Conservation (phyloP, 768 basidiomycete species). For the Trametes coccinea region DNA sequence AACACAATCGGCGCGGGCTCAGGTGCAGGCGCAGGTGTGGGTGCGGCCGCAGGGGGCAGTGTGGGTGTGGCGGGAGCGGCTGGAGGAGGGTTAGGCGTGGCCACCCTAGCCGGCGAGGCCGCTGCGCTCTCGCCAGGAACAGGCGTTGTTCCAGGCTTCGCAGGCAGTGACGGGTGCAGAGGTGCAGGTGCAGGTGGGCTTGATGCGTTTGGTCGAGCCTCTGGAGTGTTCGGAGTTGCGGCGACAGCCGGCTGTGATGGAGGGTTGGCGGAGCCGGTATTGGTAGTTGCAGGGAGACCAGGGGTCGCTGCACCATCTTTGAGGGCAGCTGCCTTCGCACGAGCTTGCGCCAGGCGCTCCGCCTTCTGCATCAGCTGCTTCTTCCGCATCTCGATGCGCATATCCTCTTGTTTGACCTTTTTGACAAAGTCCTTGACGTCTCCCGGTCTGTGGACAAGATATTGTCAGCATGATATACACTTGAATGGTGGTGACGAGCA, state of each 20-base stretch:
- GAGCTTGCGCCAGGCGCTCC: slow-evolving; percentile 40
- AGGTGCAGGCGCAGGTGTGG: slow-evolving; percentile 18
- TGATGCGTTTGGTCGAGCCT: slow-evolving; percentile 29
- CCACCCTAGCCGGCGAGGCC: slow-evolving; percentile 27
- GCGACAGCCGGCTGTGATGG: not conserved
- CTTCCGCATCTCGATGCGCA: slow-evolving; percentile 54
- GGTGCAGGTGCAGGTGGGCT: slow-evolving; percentile 40
- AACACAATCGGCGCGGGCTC: slow-evolving; percentile 26
- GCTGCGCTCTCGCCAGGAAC: slow-evolving; percentile 29
- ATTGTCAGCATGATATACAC: not conserved
- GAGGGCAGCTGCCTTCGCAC: slow-evolving; percentile 43
- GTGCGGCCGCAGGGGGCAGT: slow-evolving; percentile 27
- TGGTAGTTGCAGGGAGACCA: slow-evolving; percentile 9
- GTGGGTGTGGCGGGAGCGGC: slow-evolving; percentile 23
- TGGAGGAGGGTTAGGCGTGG: slow-evolving; percentile 31
- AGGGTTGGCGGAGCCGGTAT: not conserved
- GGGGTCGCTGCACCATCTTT: slow-evolving; percentile 11
- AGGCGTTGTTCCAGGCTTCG: slow-evolving; percentile 57
- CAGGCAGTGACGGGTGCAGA: slow-evolving; percentile 70
- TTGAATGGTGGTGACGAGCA: slow-evolving; percentile 17
- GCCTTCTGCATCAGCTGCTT: slow-evolving; percentile 40
- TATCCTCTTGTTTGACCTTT: slow-evolving; percentile 68
- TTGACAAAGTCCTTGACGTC: slow-evolving; percentile 75
- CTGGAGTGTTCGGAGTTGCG: slow-evolving; percentile 19
- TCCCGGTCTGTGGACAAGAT: slow-evolving; percentile 51